Conservation (phyloP, 2,329 filamentous ascomycete genomes). For the Paecilomyces sp. region DNA sequence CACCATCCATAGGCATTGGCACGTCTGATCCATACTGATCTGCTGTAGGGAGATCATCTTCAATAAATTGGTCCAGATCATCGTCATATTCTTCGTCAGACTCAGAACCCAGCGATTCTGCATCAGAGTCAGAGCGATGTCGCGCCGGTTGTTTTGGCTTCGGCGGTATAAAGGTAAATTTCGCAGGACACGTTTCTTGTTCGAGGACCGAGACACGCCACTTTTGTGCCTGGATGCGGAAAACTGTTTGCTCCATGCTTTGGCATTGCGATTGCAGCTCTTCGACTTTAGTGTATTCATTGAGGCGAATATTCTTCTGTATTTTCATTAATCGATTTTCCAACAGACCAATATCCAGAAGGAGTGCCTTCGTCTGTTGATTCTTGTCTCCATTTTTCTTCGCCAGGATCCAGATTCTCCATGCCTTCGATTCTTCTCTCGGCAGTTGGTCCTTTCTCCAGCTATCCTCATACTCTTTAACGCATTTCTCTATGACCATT, state of each 20-base stretch:
- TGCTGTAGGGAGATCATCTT: slow-evolving; percentile 12
- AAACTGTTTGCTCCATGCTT: slow-evolving; percentile 58
- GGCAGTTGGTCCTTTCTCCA: slow-evolving; percentile 58
- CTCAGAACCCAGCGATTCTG: slow-evolving; percentile 28
- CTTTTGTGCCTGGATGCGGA: slow-evolving; percentile 42
- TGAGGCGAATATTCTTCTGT: slow-evolving; percentile 44
- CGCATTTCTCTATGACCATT: slow-evolving; percentile 46
- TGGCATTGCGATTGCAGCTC: slow-evolving; percentile 51
- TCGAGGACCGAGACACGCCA: slow-evolving; percentile 42
- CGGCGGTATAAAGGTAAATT: slow-evolving; percentile 10
- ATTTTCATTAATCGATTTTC: slow-evolving; percentile 51
- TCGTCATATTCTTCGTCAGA: slow-evolving; percentile 9
- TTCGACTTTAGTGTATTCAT: slow-evolving; percentile 46
- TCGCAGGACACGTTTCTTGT: slow-evolving; percentile 22
- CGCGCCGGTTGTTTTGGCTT: background rate
- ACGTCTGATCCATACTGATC: slow-evolving; percentile 1
- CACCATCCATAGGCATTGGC: background rate
- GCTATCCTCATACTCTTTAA: slow-evolving; percentile 42
- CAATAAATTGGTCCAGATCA: slow-evolving; percentile 23
- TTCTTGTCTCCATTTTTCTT: slow-evolving; percentile 35
- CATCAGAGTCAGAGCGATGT: slow-evolving; percentile 13
- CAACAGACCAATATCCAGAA: slow-evolving; percentile 35
- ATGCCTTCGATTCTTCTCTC: slow-evolving; percentile 50
- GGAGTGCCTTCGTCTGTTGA: slow-evolving; percentile 39
- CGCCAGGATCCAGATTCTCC: slow-evolving; percentile 54